A percentile compares a stretch with the other conserved stretches of the same genome.
Evolutionary conservation across 2,329 filamentous ascomycete genomes (phyloP).

Genomic region (Ophiobolus disseminans): DNA sequence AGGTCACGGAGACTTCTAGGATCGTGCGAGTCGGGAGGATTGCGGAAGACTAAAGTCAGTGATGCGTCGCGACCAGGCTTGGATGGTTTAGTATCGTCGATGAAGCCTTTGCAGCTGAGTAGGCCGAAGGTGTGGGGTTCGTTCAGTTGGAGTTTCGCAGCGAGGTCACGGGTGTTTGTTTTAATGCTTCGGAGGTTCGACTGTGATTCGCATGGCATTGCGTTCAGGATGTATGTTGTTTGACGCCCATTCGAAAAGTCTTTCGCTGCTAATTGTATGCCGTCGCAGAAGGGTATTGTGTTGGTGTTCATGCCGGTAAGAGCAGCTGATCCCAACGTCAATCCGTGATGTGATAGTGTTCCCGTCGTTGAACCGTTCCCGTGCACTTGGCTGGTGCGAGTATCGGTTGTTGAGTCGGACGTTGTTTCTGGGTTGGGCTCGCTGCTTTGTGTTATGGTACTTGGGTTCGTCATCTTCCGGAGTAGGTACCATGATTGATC

Average conservation of each 20-base stretch:
- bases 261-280: background rate
- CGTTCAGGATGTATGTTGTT: background rate
- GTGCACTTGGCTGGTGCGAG: background rate
- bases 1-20: background rate
- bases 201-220: background rate
- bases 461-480: conserved; percentile 11
- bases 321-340: background rate
- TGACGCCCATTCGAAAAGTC: background rate
- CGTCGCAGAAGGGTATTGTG: background rate
- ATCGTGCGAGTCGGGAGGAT: background rate
- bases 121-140: conserved; percentile 41
- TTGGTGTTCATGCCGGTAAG: background rate
- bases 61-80: background rate
- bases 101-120: conserved; percentile 37
- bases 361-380: background rate
- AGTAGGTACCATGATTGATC: conserved; percentile 23
- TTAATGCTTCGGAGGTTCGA: background rate
- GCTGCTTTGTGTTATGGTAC: background rate
- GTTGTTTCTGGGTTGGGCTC: background rate
- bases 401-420: background rate
- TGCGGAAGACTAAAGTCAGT: background rate
- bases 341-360: background rate
- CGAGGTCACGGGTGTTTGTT: conserved; percentile 29
- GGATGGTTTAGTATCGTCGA: background rate
- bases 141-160: conserved; percentile 26